Evolutionary conservation across 208 protist species (phyloP).

Genomic region (Leishmania gerbilli): DNA sequence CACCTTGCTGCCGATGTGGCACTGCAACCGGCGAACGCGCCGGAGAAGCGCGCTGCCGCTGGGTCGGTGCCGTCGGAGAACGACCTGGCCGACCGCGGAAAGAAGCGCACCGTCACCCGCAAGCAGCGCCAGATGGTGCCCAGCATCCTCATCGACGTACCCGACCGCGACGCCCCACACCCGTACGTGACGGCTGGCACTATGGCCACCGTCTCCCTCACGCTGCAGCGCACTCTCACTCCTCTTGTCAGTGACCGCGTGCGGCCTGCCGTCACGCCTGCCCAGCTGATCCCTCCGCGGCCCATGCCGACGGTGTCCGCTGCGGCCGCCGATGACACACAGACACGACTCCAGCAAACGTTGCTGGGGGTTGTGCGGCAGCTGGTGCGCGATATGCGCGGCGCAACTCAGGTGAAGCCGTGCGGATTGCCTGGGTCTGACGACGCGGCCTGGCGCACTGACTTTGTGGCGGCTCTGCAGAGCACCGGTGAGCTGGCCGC

Average conservation of each 20-base stretch:
- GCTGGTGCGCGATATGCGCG: conserved; percentile 32
- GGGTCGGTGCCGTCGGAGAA: background rate
- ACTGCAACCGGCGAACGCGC: conserved; percentile 34
- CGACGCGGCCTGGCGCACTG: conserved; percentile 32
- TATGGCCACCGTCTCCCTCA: conserved; percentile 53
- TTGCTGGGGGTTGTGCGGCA: conserved; percentile 32
- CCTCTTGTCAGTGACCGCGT: conserved; percentile 78
- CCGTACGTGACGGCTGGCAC: conserved; percentile 72
- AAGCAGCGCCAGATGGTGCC: conserved; percentile 60
- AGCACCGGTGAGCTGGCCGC: conserved; percentile 67
- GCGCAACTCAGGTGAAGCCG: background rate
- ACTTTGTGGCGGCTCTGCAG: conserved; percentile 69
- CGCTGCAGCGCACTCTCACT: conserved; percentile 66
- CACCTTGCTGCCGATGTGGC: conserved; percentile 37
- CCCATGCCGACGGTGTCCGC: conserved; percentile 19
- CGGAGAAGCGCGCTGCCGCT: background rate
- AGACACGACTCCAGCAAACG: conserved; percentile 31
- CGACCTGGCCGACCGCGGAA: conserved; percentile 29
- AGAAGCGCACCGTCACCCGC: conserved; percentile 35
- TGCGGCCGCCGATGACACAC: conserved; percentile 29
- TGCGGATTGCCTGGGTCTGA: background rate
- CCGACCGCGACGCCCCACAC: conserved; percentile 56
- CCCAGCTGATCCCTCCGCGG: conserved; percentile 70
- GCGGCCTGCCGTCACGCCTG: conserved; percentile 59
- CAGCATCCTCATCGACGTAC: conserved; percentile 62